Conservation (phyloP, 805 yeast genomes). For the Candida yuanshanica region DNA sequence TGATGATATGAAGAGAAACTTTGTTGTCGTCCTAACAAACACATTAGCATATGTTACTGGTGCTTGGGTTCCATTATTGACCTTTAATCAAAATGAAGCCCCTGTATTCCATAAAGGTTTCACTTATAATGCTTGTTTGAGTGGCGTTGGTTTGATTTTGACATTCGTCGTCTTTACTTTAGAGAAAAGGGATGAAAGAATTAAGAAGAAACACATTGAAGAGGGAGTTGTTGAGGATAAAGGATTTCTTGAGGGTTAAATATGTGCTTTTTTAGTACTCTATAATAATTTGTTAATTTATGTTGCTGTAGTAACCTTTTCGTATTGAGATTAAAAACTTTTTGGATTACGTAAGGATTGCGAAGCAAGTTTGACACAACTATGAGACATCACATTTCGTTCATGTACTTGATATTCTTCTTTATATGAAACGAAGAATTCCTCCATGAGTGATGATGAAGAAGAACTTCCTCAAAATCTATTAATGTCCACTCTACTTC, state of each 20-base stretch:
- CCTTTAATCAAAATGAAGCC: slow-evolving; percentile 32
- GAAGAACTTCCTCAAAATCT: slow-evolving; percentile 2
- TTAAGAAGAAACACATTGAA: neutral
- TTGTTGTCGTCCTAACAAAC: slow-evolving; percentile 36
- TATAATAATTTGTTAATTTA: too few species aligned
- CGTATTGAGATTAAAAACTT: too few species aligned
- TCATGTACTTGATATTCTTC: too few species aligned
- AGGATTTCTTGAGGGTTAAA: neutral
- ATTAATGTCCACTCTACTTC: slow-evolving; percentile 12
- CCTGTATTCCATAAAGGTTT: slow-evolving; percentile 35
- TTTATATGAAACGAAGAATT: too few species aligned
- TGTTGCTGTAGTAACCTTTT: too few species aligned
- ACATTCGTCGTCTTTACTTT: slow-evolving; percentile 23
- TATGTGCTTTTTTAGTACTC: too few species aligned
- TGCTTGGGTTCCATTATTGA: slow-evolving; percentile 36
- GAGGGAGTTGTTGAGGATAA: slow-evolving; percentile 1
- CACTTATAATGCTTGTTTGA: slow-evolving; percentile 31
- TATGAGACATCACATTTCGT: too few species aligned
- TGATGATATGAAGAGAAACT: slow-evolving; percentile 28
- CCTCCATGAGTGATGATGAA: slow-evolving; percentile 5
- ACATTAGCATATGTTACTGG: slow-evolving; percentile 36
- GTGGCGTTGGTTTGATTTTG: slow-evolving; percentile 27
- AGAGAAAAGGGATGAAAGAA: slow-evolving; percentile 17
- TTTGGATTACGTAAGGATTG: too few species aligned
- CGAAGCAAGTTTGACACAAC: too few species aligned